A percentile compares a stretch with the other conserved stretches of the same genome.
phyloP scores from a whole-genome alignment of 441 rosid genomes.

The Erodium moschatum region DNA sequence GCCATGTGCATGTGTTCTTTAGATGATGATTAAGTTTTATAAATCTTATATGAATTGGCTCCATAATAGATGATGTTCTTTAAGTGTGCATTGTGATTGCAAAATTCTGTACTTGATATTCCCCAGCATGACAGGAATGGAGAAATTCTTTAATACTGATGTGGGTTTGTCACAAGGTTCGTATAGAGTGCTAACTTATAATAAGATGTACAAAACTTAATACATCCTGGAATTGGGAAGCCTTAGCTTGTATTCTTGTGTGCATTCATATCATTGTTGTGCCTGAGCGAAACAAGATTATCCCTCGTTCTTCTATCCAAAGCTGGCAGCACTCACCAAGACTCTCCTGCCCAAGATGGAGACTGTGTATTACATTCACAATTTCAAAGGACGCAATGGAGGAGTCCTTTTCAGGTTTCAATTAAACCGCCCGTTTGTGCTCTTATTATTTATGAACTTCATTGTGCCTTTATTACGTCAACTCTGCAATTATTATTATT shows the following conservation, averaged over 20 bases:
- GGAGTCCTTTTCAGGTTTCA: constrained; percentile 80
- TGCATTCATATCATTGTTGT: constrained; percentile 11
- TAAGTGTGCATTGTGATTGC: not conserved
- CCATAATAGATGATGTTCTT: no score
- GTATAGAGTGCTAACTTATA: not conserved
- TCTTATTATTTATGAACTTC: not conserved
- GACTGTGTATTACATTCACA: constrained; percentile 85
- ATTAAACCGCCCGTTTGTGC: not conserved
- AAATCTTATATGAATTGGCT: no score
- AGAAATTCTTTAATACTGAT: not conserved
- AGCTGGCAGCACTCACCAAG: constrained; percentile 67
- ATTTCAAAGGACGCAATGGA: constrained; percentile 76
- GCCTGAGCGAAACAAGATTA: constrained; percentile 54
- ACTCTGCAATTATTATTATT: not conserved
- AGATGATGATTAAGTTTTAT: no score
- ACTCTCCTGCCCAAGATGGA: constrained; percentile 76
- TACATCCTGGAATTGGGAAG: not conserved
- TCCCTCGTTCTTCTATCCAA: constrained; percentile 89
- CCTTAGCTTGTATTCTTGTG: not conserved
- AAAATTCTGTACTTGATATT: not conserved
- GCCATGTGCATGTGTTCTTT: no score
- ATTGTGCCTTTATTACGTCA: not conserved
- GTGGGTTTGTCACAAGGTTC: not conserved
- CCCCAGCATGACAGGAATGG: not conserved
- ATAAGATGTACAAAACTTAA: not conserved